Evolutionary conservation across 176 grass and related monocot species (phyloP).

Genomic region (Oropetium thomaeum): DNA sequence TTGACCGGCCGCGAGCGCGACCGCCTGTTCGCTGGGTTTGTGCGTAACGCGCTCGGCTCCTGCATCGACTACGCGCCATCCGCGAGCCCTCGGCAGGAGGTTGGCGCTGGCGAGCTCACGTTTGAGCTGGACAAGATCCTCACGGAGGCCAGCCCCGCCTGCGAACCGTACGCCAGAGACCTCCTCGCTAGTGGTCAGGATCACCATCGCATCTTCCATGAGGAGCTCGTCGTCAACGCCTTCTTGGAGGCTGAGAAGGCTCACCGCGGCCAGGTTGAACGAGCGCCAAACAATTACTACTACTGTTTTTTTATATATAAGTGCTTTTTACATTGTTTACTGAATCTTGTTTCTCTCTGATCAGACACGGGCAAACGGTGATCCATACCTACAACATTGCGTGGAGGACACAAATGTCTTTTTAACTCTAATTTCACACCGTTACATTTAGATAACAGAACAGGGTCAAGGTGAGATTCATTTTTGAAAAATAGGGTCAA

Average conservation of each 20-base stretch:
- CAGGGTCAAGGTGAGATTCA: too few species aligned
- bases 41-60: slow-evolving; percentile 58
- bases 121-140: slow-evolving; percentile 65
- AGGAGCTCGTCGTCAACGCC: slow-evolving; percentile 84
- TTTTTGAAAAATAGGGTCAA: too few species aligned
- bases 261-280: slow-evolving; percentile 71
- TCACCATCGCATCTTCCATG: slow-evolving; percentile 80
- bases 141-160: slow-evolving; percentile 38
- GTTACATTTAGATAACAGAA: too few species aligned
- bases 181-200: slow-evolving; percentile 65
- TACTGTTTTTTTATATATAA: too few species aligned
- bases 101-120: slow-evolving; percentile 41
- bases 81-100: slow-evolving; percentile 36
- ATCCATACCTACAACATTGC: slow-evolving; percentile 81
- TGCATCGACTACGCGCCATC: slow-evolving; percentile 58
- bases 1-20: slow-evolving; percentile 43
- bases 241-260: slow-evolving; percentile 92
- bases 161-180: slow-evolving; percentile 57
- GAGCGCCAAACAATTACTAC: background rate
- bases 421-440: too few species aligned
- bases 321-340: slow-evolving; percentile 1
- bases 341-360: slow-evolving; percentile 23
- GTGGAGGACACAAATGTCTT: too few species aligned
- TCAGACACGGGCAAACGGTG: slow-evolving; percentile 64
- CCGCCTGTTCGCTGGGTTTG: slow-evolving; percentile 56